These are phyloP conservation scores for Halteria grandinella DNA, from an alignment of 73 alveolate species.

Conservation along the genomic window DNA sequence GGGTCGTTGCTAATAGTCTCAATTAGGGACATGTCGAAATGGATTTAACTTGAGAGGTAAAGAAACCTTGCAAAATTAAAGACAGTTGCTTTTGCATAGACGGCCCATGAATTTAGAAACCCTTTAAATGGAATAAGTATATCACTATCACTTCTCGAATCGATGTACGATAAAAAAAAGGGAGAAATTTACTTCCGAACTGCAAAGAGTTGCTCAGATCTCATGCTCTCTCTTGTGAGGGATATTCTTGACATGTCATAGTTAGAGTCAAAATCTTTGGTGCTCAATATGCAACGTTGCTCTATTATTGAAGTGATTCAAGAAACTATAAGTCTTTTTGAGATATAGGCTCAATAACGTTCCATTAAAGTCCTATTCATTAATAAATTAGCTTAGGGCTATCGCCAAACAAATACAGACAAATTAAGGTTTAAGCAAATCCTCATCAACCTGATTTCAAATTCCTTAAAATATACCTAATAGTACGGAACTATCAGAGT, in stretches of 20 bases:
- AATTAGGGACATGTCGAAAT: constrained; percentile 29
- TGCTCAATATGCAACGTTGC: constrained; percentile 3
- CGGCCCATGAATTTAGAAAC: constrained; percentile 72
- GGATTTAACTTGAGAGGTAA: constrained; percentile 24
- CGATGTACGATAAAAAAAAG: not conserved
- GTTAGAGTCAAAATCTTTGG: constrained; percentile 33
- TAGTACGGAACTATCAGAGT: no score
- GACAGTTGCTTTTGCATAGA: constrained; percentile 57
- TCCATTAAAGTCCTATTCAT: not conserved
- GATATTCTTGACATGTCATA: constrained; percentile 60
- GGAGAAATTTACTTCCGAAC: not conserved
- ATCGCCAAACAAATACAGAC: constrained; percentile 7
- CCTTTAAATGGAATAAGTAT: constrained; percentile 63
- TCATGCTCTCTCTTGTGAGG: constrained; percentile 56
- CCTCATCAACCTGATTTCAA: constrained; percentile 57
- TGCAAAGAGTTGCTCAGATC: constrained; percentile 37
- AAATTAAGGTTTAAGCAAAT: constrained; percentile 48
- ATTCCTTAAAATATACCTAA: constrained; percentile 69
- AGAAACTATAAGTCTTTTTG: not conserved
- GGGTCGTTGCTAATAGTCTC: not conserved
- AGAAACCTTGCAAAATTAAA: constrained; percentile 12
- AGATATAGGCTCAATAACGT: not conserved
- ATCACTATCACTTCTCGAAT: constrained; percentile 20
- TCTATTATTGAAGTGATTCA: not conserved
- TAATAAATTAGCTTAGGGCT: not conserved